Evolutionary conservation across 371 early-diverging fungal genomes (phyloP), one percentile per base, ranked within the genome.

Genomic region (Rhizopus delemar): DNA sequence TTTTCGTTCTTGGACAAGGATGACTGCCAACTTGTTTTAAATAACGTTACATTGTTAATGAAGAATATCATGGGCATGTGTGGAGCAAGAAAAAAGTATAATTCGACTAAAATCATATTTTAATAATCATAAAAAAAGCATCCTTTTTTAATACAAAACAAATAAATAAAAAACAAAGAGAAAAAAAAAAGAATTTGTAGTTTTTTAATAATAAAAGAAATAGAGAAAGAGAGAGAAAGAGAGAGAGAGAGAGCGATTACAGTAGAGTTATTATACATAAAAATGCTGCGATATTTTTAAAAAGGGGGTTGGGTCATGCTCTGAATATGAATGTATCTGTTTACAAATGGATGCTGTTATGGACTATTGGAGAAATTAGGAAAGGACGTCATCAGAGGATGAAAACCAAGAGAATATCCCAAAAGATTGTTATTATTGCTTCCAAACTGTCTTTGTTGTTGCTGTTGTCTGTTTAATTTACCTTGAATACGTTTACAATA

Each of bases 401-500:
- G 48, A 48, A 48, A 48, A 8, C 48, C 31, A 48, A 48, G 48
- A 48, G 48, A 48, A 48, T 48, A 48, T 5, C 48, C 48, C 29
- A 48, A 15, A 12, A 48, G 16, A n/a, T 7, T 7, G 28, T 22
- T 29, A 12, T 48, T 48, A 2, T 15, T 15, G 5, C 13, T 5
- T 13, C 8, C 43, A 48, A 29, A 48, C 29, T 15, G 51, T 22
- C 51, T 36, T 51, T 9, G 51, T 11, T 46, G 53, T 13, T 74
- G 74, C 41, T 81, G 82, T 13, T 87, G 86, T 33, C 86, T 78
- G 53, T 82, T 81, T 31, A 93, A 76, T 78, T 93, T 93, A 70
- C 83, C 83, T 68, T 88, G 89, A 51, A 93, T 90, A 46, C 93
- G 92, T 70, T 91, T 92, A 56, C 93, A 93, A 61, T 93, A 90